These are phyloP conservation scores for Candida tallmaniae DNA, from an alignment of 805 yeast genomes.

Conservation along the genomic window DNA sequence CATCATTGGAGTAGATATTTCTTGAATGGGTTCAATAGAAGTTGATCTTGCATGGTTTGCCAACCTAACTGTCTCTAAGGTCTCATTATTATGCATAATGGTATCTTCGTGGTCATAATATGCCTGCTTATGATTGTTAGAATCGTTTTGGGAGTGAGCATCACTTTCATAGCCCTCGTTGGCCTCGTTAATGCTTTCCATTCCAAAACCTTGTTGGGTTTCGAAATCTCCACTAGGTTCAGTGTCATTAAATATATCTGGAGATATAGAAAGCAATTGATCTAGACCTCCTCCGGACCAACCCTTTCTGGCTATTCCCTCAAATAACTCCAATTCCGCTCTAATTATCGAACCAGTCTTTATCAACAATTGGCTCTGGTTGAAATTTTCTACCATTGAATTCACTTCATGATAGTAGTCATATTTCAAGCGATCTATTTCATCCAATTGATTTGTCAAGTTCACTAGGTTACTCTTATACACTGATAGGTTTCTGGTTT, in stretches of 20 bases:
- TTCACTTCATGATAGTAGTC: conserved; percentile 67
- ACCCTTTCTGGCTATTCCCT: conserved; percentile 77
- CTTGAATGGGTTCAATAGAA: conserved; percentile 3
- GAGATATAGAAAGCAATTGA: conserved; percentile 55
- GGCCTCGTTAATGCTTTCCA: conserved; percentile 7
- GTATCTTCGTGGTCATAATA: conserved; percentile 1
- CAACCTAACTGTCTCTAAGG: conserved; percentile 9
- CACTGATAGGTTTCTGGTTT: conserved; percentile 59
- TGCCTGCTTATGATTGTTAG: not conserved
- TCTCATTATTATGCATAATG: conserved; percentile 3
- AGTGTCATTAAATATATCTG: conserved; percentile 41
- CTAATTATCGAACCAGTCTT: conserved; percentile 62
- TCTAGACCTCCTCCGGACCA: conserved; percentile 88
- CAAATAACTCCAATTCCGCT: conserved; percentile 78
- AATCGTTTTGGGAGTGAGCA: not conserved
- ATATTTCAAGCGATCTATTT: conserved; percentile 69
- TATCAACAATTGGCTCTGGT: conserved; percentile 50
- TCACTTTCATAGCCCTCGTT: conserved; percentile 3
- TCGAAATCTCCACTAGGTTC: conserved; percentile 24
- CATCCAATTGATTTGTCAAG: conserved; percentile 72
- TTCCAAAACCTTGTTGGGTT: conserved; percentile 8
- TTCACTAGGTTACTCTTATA: conserved; percentile 65
- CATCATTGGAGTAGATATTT: conserved; percentile 3
- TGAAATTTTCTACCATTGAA: conserved; percentile 51
- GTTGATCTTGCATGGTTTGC: not conserved